Evolutionary conservation across 805 yeast species (phyloP).

Genomic region (Lipomyces sp.): DNA sequence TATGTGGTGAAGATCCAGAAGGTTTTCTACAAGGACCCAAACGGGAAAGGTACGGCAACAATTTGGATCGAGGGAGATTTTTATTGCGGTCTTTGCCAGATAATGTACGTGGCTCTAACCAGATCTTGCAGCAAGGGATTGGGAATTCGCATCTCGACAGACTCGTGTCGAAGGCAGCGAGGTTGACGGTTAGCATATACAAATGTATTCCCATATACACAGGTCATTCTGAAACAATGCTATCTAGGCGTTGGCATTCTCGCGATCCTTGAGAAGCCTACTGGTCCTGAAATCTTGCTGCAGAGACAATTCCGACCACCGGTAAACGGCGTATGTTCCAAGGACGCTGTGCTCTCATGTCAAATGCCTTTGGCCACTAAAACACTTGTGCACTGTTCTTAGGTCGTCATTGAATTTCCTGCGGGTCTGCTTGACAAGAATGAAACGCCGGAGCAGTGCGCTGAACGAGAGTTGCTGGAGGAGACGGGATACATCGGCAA

Average conservation of each 20-base stretch:
- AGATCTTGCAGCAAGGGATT: slow-evolving; percentile 49
- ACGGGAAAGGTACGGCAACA: slow-evolving; percentile 45
- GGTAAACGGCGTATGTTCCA: slow-evolving; percentile 65
- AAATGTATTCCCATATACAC: neutral
- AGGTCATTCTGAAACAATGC: too few relatives aligned
- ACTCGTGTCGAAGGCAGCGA: slow-evolving; percentile 63
- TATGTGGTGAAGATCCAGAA: slow-evolving; percentile 47
- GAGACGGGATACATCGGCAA: slow-evolving; percentile 90
- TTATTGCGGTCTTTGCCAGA: neutral
- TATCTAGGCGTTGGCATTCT: slow-evolving; percentile 64
- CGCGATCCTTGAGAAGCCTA: slow-evolving; percentile 58
- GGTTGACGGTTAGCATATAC: slow-evolving; percentile 57
- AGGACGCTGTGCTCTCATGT: too few relatives aligned
- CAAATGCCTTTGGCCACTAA: neutral
- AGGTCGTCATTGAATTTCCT: slow-evolving; percentile 69
- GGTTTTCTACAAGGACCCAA: slow-evolving; percentile 68
- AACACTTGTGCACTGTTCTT: neutral
- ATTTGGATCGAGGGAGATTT: neutral
- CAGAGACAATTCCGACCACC: slow-evolving; percentile 96
- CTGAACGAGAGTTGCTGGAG: slow-evolving; percentile 81
- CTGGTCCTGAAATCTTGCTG: slow-evolving; percentile 55
- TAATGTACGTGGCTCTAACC: neutral
- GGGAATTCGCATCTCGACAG: slow-evolving; percentile 87
- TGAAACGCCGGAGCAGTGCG: slow-evolving; percentile 74
- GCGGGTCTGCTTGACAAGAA: slow-evolving; percentile 87